Conservation (phyloP, 345 rosid species). For the Theobroma cacao region DNA sequence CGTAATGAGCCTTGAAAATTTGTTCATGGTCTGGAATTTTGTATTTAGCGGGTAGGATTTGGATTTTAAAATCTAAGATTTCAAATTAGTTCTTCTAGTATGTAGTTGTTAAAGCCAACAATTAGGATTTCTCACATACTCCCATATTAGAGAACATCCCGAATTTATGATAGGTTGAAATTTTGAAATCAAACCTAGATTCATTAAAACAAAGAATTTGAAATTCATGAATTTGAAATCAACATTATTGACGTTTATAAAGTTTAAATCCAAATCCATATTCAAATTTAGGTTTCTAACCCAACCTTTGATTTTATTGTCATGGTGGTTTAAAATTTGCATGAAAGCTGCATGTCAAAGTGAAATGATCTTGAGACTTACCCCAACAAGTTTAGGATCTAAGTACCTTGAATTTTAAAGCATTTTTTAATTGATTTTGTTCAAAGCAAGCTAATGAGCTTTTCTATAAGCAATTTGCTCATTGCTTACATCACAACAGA, state of each 20-base stretch:
- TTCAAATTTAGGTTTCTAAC: not conserved
- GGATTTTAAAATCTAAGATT: not conserved
- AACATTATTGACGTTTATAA: not conserved
- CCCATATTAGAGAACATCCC: not conserved
- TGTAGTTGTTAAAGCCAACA: not conserved
- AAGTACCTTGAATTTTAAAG: not conserved
- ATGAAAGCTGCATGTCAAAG: not conserved
- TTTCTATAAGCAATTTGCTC: not conserved
- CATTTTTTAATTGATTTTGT: not conserved
- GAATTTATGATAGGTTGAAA: not conserved
- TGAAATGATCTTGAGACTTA: not conserved
- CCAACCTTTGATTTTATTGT: not conserved
- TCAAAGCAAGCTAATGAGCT: not conserved
- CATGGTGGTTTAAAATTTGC: not conserved
- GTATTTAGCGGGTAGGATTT: not conserved
- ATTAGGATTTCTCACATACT: not conserved
- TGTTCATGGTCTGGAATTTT: not conserved
- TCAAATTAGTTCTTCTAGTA: not conserved
- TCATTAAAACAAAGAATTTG: not conserved
- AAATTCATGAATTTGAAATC: not conserved
- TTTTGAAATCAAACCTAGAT: not conserved
- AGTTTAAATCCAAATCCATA: not conserved
- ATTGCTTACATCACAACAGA: no score
- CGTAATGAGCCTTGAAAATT: not conserved
- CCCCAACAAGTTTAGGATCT: not conserved